A percentile compares a stretch with the other conserved stretches of the same genome.
phyloP scores from a whole-genome alignment of 1,284 basidiomycete species.

The Filobasidium uniguttulatum region DNA sequence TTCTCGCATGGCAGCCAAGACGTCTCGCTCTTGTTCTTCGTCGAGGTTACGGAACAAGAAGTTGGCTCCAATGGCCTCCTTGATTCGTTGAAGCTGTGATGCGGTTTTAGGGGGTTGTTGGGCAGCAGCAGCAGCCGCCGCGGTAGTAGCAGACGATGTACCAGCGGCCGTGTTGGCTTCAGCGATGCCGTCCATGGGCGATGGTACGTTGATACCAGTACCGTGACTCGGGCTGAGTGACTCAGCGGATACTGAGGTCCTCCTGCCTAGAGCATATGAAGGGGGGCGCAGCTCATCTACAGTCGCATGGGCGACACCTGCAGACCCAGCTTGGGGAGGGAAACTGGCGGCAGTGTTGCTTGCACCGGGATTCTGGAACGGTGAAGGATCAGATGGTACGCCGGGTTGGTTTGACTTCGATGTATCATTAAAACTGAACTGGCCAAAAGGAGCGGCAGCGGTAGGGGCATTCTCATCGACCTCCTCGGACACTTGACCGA shows the following conservation, averaged over 20 bases:
- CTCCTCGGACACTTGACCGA: background rate
- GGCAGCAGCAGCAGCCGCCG: conserved; percentile 4
- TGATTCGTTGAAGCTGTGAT: conserved; percentile 77
- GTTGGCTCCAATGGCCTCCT: conserved; percentile 70
- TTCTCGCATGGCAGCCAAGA: conserved; percentile 93
- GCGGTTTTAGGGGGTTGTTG: conserved; percentile 60
- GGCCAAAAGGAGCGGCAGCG: too few species aligned
- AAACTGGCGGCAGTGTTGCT: conserved; percentile 35
- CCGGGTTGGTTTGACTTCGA: too few species aligned
- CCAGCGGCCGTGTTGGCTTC: conserved; percentile 28
- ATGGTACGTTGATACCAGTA: too few species aligned
- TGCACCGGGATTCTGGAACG: background rate
- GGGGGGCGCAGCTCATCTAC: conserved; percentile 31
- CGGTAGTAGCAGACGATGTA: background rate
- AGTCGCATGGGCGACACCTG: conserved; percentile 16
- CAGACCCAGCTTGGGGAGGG: conserved; percentile 51
- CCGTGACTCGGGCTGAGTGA: conserved; percentile 70
- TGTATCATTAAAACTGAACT: too few species aligned
- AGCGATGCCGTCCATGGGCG: too few species aligned
- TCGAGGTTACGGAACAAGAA: conserved; percentile 94
- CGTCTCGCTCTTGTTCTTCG: conserved; percentile 85
- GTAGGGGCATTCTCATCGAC: conserved; percentile 1
- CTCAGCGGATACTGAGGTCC: conserved; percentile 94
- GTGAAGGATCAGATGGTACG: too few species aligned
- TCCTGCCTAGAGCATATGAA: conserved; percentile 64